A percentile compares a stretch with the other conserved stretches of the same genome.
Evolutionary conservation across 2,329 filamentous ascomycete genomes (phyloP).

Genomic region (Colletotrichum limetticola): DNA sequence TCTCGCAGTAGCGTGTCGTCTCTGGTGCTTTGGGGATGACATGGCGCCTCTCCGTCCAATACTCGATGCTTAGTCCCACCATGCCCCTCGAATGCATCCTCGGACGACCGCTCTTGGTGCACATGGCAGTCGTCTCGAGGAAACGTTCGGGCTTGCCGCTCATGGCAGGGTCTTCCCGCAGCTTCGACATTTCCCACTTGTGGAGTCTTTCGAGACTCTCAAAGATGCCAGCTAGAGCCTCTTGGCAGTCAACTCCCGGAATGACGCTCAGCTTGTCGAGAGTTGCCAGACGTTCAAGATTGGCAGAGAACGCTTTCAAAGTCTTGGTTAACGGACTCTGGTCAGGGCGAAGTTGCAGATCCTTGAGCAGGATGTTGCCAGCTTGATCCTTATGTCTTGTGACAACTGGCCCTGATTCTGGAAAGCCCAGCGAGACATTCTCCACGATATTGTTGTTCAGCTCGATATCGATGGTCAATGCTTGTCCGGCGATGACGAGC

Average conservation of each 20-base stretch:
- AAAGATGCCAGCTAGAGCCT: constrained; percentile 80
- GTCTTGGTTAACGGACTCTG: constrained; percentile 76
- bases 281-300: constrained; percentile 75
- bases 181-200: constrained; percentile 72
- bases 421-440: constrained; percentile 71
- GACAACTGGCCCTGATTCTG: constrained; percentile 67
- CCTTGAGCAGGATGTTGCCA: constrained; percentile 71
- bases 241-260: constrained; percentile 78
- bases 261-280: constrained; percentile 78
- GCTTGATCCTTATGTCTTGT: constrained; percentile 70
- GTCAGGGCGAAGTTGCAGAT: constrained; percentile 68
- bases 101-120: constrained; percentile 76
- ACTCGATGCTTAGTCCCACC: constrained; percentile 78
- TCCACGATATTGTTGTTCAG: constrained; percentile 71
- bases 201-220: constrained; percentile 76
- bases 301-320: constrained; percentile 76
- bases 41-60: constrained; percentile 76
- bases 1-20: constrained; percentile 50
- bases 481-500: constrained; percentile 71
- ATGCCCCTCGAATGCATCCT: constrained; percentile 75
- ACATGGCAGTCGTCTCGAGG: constrained; percentile 70
- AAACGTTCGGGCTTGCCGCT: constrained; percentile 58
- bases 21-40: constrained; percentile 50
- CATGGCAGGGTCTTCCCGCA: constrained; percentile 60
- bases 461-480: constrained; percentile 70